Evolutionary conservation across 2,329 filamentous ascomycete species (phyloP), one percentile per base, ranked within the genome.

Genomic region (Fonsecaea nubica): DNA sequence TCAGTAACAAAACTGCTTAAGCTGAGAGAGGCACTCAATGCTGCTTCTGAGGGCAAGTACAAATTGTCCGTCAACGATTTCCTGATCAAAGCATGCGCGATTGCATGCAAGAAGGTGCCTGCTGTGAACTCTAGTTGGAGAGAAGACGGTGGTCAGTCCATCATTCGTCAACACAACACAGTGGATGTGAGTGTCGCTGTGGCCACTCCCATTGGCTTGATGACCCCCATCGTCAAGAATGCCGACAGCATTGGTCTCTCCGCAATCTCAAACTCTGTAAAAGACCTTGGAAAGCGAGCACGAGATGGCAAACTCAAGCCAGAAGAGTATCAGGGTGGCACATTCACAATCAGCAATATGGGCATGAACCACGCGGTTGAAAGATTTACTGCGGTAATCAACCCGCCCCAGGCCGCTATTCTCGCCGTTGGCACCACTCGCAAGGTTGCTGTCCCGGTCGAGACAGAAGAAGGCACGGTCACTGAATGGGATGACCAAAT

Each of bases 11-110:
- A 98, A 87, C 91, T 99, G 57, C 85, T 97, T 76, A 98, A 97
- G 86, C 93, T 99, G 75, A 93, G 95, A 76, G 88, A 92, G 82
- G 93, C 94, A 66, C 88, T 99, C 73, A 99, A 99, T 84, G 87
- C 89, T 77, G 89, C 91, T 12, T 85, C 92, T 56, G 90, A 97
- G 70, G 95, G 94, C 82, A 89, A 93, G 81, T 99, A 97, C 88
- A 99, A 97, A 88, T 91, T 99, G 66, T 97, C 93, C n/a, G 92
- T 99, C 82, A 99, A 99, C 83, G 95, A 99, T 83, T 97, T 99
- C 87, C 86, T 99, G 71, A 92, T 99, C 87, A 99, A 99, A 88
- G 95, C 94, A 74, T 92, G 94, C 66, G 92, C 88, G 66, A 84
- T 91, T 70, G 95, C 95, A 69, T 92, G 90, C 78, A 90, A 90